Conservation (phyloP, 108 stramenopile species). For the Nitzschia inconspicua region DNA sequence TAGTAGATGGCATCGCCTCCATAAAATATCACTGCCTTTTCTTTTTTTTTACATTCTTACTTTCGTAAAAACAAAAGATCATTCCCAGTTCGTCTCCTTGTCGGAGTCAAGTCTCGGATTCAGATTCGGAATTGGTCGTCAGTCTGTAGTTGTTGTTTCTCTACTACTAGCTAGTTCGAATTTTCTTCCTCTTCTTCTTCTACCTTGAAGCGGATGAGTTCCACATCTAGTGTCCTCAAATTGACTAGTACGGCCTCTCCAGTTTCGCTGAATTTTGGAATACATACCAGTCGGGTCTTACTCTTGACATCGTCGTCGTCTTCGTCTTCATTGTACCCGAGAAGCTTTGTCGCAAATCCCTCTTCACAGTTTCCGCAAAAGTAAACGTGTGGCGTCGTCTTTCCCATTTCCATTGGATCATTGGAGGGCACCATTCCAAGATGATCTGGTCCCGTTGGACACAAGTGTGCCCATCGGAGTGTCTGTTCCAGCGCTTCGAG, state of each 20-base stretch:
- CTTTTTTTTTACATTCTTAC: not conserved
- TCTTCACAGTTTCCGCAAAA: conserved; percentile 49
- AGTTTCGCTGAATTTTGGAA: conserved; percentile 69
- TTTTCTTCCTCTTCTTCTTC: not conserved
- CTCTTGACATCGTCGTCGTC: not conserved
- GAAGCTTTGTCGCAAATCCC: conserved; percentile 8
- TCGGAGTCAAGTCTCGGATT: not conserved
- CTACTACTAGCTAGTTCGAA: not conserved
- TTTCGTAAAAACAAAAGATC: not conserved
- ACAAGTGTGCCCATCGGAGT: conserved; percentile 65
- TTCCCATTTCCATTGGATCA: conserved; percentile 83
- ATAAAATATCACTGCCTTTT: not conserved
- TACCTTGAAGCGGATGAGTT: conserved; percentile 58
- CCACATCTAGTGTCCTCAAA: conserved; percentile 58
- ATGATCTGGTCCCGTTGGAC: conserved; percentile 86
- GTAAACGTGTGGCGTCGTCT: conserved; percentile 11
- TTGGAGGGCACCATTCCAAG: conserved; percentile 46
- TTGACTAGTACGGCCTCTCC: conserved; percentile 78
- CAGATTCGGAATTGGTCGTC: not conserved
- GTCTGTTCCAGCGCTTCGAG: conserved; percentile 61
- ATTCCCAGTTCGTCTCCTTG: not conserved
- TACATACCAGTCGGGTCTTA: conserved; percentile 55
- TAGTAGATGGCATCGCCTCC: not conserved
- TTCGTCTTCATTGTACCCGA: not conserved
- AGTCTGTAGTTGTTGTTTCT: not conserved